Conservation (phyloP, 2,329 filamentous ascomycete species). For the Epichloe baconii region DNA sequence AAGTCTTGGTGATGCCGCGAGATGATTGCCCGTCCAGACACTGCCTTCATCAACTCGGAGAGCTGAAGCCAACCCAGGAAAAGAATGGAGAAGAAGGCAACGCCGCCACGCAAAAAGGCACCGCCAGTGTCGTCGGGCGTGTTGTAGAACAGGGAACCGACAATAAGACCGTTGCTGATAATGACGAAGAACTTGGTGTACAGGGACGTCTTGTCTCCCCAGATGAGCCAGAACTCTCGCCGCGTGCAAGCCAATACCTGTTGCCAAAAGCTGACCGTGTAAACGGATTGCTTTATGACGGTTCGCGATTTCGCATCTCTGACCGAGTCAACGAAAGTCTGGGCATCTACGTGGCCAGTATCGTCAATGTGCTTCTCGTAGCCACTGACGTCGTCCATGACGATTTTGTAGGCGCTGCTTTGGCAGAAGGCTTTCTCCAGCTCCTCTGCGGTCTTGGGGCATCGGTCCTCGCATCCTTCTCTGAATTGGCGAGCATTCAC, state of each 20-base stretch:
- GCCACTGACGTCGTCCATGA: constrained; percentile 29
- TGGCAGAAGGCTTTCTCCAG: constrained; percentile 24
- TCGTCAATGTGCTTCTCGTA: constrained; percentile 77
- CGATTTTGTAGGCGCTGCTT: constrained; percentile 30
- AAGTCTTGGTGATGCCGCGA: constrained; percentile 26
- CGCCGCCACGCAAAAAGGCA: constrained; percentile 42
- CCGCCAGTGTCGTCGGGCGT: constrained; percentile 44
- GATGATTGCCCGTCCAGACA: constrained; percentile 24
- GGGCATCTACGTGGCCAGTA: constrained; percentile 44
- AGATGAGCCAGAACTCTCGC: constrained; percentile 66
- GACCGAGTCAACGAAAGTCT: constrained; percentile 53
- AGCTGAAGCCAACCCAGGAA: constrained; percentile 23
- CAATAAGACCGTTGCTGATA: constrained; percentile 58
- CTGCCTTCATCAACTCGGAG: constrained; percentile 25
- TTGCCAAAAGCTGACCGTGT: constrained; percentile 60
- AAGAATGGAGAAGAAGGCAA: constrained; percentile 41
- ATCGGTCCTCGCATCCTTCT: background rate
- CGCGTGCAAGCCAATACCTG: constrained; percentile 58
- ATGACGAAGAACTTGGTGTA: constrained; percentile 74
- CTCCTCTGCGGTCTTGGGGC: constrained; percentile 40
- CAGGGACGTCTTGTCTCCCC: constrained; percentile 61
- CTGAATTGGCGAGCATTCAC: constrained; percentile 3
- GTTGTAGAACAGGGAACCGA: constrained; percentile 68
- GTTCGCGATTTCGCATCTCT: constrained; percentile 45
- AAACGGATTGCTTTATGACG: constrained; percentile 24